These are phyloP conservation scores for Botryotinia calthae DNA, from an alignment of 2,329 filamentous ascomycete species.

Conservation along the genomic window DNA sequence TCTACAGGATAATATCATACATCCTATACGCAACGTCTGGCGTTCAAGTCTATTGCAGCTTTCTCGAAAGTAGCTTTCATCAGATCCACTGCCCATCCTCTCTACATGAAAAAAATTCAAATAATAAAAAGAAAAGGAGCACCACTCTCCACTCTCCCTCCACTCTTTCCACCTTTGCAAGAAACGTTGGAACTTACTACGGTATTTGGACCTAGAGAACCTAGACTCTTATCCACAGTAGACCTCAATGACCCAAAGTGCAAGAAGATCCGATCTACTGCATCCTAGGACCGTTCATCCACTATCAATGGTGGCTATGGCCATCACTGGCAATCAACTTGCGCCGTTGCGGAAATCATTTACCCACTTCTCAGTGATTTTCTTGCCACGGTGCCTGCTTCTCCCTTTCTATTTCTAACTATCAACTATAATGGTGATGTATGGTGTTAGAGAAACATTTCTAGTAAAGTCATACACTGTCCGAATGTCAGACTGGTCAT, in stretches of 20 bases:
- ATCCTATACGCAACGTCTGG: background rate
- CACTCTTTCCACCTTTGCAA: background rate
- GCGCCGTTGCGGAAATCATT: background rate
- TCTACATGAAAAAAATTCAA: background rate
- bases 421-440: background rate
- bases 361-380: background rate
- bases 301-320: conserved; percentile 5
- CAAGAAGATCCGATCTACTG: conserved; percentile 12
- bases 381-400: background rate
- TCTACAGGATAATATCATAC: background rate
- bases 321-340: background rate
- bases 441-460: too few relatives aligned
- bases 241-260: background rate
- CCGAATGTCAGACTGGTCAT: background rate
- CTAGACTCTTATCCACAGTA: background rate
- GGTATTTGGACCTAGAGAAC: background rate
- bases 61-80: background rate
- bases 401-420: background rate
- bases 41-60: background rate
- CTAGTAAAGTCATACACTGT: background rate
- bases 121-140: background rate
- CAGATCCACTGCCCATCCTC: background rate
- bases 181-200: background rate
- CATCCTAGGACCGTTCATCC: conserved; percentile 2
- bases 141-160: background rate